Base-by-base conservation (phyloP, 1,139 yeast species). In the Geotrichum macrosporum region DNA sequence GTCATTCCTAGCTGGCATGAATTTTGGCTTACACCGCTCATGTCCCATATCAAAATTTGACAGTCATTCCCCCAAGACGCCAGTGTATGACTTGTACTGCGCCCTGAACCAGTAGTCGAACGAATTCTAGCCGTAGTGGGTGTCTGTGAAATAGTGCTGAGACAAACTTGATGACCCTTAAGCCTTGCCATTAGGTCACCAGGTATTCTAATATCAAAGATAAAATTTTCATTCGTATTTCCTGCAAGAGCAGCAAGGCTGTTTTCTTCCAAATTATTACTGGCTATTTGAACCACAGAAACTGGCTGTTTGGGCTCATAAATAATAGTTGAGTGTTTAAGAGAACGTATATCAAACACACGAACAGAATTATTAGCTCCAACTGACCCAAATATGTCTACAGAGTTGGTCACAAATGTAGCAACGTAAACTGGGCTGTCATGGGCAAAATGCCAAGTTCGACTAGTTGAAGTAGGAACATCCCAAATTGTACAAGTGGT, bases 401-500 rank as follows among this genome's bases (percentile, higher is more conserved):
- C 78, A 33, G 87, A 79, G 36, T 81, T 80, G 50, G 84, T 78
- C 43, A 88, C 71, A 64, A 88, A 92, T 55, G 84, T 78, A 21
- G 89, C 97, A 64, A 92, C 98, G 63, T 81, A 87, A 3, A 92
- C 98, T 64, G 88, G 97, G 51, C 84, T 81, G 63, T 92, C 98
- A 65, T 92, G 98, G 0, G 98, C 98, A 56, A 92, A 92, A 45
- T 92, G 72, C 67, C 92, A 97, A 1, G 98, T 89, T 60, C 84
- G 84, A 16, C 95, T 95, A 22, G 76, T 73, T 13, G 85, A 86
- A 8, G 80, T 73, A 29, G 71, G 73, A 37, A 87, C 68, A 65
- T 92, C 97, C 97, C 98, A 92, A 3, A 88, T 81, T 0, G 97
- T 89, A 66, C 98, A 92, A 0, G 98, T 92, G 1, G 98, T 92